These are phyloP conservation scores for Leccinum griseonigrum DNA, from an alignment of 1,284 basidiomycete genomes.

Conservation along the genomic window DNA sequence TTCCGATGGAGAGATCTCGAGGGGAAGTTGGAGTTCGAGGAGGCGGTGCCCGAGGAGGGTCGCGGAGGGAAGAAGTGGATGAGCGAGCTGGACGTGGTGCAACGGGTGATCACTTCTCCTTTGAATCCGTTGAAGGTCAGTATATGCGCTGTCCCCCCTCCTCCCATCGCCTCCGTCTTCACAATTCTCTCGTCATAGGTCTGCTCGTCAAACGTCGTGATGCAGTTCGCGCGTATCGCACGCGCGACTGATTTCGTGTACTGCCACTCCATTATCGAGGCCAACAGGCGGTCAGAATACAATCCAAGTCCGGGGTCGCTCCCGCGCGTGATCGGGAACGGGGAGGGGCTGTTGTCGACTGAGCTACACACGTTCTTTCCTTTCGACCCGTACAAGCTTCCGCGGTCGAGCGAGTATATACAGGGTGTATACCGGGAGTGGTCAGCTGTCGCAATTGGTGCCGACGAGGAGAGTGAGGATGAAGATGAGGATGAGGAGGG, in stretches of 20 bases:
- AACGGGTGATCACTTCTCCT: conserved; percentile 78
- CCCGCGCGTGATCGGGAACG: conserved; percentile 31
- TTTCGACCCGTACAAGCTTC: conserved; percentile 95
- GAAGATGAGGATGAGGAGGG: conserved; percentile 36
- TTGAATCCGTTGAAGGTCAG: conserved; percentile 88
- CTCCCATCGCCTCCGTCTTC: background rate
- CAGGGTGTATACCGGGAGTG: conserved; percentile 75
- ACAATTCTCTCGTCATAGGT: conserved; percentile 43
- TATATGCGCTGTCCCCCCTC: background rate
- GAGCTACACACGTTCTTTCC: conserved; percentile 97
- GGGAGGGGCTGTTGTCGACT: conserved; percentile 46
- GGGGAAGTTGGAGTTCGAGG: conserved; percentile 54
- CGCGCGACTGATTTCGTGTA: conserved; percentile 92
- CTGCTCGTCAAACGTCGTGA: conserved; percentile 88
- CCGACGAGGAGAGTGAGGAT: conserved; percentile 65
- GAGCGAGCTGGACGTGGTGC: conserved; percentile 75
- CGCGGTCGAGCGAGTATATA: conserved; percentile 68
- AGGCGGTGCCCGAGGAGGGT: conserved; percentile 42
- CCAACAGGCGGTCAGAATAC: conserved; percentile 68
- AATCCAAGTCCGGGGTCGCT: conserved; percentile 25
- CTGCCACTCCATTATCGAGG: conserved; percentile 91
- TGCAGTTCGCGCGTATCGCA: conserved; percentile 93
- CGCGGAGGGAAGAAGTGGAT: conserved; percentile 73
- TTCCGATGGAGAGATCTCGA: conserved; percentile 93
- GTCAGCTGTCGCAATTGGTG: conserved; percentile 71